Evolutionary conservation across 768 basidiomycete genomes (phyloP).

Genomic region (Calvatia gigantea): DNA sequence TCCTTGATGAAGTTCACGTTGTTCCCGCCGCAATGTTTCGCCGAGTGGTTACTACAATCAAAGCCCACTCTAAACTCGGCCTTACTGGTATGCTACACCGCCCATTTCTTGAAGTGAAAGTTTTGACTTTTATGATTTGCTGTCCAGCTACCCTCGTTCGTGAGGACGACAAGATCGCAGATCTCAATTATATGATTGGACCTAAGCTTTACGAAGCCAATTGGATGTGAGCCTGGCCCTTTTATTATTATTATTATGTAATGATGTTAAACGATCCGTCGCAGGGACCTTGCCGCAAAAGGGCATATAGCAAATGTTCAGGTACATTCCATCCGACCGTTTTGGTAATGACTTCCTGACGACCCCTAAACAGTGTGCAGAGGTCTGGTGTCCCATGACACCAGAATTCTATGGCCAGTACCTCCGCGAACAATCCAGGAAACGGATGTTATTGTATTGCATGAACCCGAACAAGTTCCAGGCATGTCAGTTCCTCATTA

Average conservation of each 20-base stretch:
- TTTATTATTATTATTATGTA: constrained; percentile 11
- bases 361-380: constrained; percentile 71
- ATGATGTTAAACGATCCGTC: constrained; percentile 11
- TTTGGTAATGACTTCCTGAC: constrained; percentile 4
- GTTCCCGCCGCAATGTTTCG: constrained; percentile 99
- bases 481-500: constrained; percentile 97
- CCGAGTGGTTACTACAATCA: constrained; percentile 95
- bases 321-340: constrained; percentile 42
- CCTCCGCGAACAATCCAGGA: constrained; percentile 85
- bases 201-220: constrained; percentile 99
- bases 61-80: constrained; percentile 97
- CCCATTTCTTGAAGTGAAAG: constrained; percentile 6
- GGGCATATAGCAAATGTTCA: constrained; percentile 99
- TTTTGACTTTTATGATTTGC: background rate
- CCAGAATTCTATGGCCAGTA: constrained; percentile 99
- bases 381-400: constrained; percentile 99
- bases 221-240: constrained; percentile 70
- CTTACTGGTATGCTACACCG: constrained; percentile 68
- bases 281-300: constrained; percentile 91
- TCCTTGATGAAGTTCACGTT: constrained; percentile 98
- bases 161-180: constrained; percentile 98
- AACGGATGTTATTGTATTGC: constrained; percentile 95
- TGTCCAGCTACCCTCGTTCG: constrained; percentile 89
- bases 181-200: constrained; percentile 98
- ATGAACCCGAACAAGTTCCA: constrained; percentile 99